Evolutionary conservation across 345 rosid species (phyloP).

Genomic region (Dipteronia dyeriana): DNA sequence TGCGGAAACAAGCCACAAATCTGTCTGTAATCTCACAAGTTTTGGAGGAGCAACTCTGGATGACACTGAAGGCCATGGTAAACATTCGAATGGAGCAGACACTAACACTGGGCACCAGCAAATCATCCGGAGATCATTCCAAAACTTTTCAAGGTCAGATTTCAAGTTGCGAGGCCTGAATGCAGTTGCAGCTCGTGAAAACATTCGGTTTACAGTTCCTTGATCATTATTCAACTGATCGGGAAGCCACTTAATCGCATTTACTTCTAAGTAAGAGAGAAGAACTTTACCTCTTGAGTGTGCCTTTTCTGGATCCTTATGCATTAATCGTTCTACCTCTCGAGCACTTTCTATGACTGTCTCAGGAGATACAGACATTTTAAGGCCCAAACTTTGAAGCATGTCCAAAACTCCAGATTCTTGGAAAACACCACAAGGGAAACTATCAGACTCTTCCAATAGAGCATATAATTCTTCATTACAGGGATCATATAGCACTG

Average conservation of each 20-base stretch:
- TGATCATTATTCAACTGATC: conserved; percentile 61
- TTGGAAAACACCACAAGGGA: conserved; percentile 70
- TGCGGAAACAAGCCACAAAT: conserved; percentile 93
- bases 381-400: conserved; percentile 86
- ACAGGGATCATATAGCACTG: conserved; percentile 82
- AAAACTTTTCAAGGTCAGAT: conserved; percentile 78
- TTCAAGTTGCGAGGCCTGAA: conserved; percentile 75
- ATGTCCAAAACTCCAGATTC: conserved; percentile 71
- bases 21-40: conserved; percentile 79
- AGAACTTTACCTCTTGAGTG: conserved; percentile 75
- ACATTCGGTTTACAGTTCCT: conserved; percentile 65
- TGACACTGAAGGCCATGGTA: conserved; percentile 91
- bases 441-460: conserved; percentile 76
- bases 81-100: conserved; percentile 71
- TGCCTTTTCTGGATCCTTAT: conserved; percentile 69
- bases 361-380: conserved; percentile 77
- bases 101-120: conserved; percentile 97
- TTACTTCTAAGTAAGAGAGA: conserved; percentile 84
- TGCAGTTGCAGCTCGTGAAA: conserved; percentile 87
- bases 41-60: conserved; percentile 93
- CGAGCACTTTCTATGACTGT: conserved; percentile 80
- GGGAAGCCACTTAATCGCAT: conserved; percentile 88
- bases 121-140: conserved; percentile 82
- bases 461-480: conserved; percentile 81
- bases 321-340: conserved; percentile 69